Base-by-base conservation (phyloP, 2,329 filamentous ascomycete genomes). In the Cladophialophora yegresii region DNA sequence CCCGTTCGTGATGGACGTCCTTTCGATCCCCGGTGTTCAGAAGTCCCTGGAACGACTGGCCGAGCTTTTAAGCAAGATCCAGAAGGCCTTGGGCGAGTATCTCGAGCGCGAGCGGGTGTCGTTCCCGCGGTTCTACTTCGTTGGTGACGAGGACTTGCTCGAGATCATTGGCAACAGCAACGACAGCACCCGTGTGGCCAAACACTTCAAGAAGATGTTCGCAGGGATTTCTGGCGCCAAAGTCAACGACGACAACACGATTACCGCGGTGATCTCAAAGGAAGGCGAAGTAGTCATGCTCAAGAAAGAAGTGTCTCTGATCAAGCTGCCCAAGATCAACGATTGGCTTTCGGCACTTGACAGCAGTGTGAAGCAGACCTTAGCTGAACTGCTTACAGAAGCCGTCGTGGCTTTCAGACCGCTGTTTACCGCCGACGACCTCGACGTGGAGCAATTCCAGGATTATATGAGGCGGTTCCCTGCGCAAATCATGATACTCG, bases 131-230 rank as follows among this genome's bases (percentile, higher is more conserved):
- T 99, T 99, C 82, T 99, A 99, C 81, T 99, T 99, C 72, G 96
- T 99, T 62, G 95, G 95, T 76, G 96, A 99, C 73, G 96, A 99
- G 75, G 95, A 99, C 78, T 81, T 99, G 63, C 84, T 99, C 26
- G 95, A 99, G 77, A 99, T 99, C 79, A 99, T 99, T 69, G 95
- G 95, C 75, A 99, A 99, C 77, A 98, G 93, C 80, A 97, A 97
- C 73, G 95, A 99, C 74, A 96, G 93, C 9, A 81, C 95, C 66
- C 92, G 95, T 61, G 96, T 99, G 70, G 92, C 95, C 47, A 99
- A 99, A 77, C 96, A 99, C 80, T 92, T 99, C 82, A 93, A 96
- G 77, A 99, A 99, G 83, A 99, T 99, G 95, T 99, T 99, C 82
- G 95, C 96, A 68, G 95, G 95, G 67, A 83, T 99, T 54, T 93